Evolutionary conservation across 179 eudicot species (phyloP), one percentile per base, ranked within the genome.

Genomic region (Spergularia azorica): DNA sequence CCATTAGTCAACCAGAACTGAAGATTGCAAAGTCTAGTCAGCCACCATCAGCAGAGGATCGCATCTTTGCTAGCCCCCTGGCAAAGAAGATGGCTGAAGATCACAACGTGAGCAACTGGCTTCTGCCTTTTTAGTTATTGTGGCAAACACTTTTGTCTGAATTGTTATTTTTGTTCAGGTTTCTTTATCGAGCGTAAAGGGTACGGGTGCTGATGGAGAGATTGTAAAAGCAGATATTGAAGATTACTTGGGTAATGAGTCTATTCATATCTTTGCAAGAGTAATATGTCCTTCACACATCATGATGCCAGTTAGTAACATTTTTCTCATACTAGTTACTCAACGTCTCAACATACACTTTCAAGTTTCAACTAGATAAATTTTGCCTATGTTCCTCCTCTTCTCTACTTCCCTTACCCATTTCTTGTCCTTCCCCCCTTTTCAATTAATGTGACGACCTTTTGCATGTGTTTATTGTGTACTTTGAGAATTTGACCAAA

Each of bases 21-120:
- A 86, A 87, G 71, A 67, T 63, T 73, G 66, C 88, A 9, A 86
- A 84, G 71, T 85, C 93, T 41, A 74, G 87, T 78, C 85, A 84
- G 70, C 70, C 84, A 63, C 71, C 92, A 69, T 51, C 89, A 17
- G 17, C 87, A 32, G 96, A 84, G 74, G 91, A 88, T 79, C 97
- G 98, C 72, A 78, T 95, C 77, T 95, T 93, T 84, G 95, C 94
- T 78, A 93, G 99, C 82, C 99, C 99, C 79, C 92, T 93, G 75
- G 97, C 99, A 65, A 84, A 86, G 86, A 93, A 89, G 83, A 81
- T 93, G 83, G 99, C 99, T 54, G 95, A 95, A 89, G 99, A 95
- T 73, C 76, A 90, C 83, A 88, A 89, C 51, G 99, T 95, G 79
- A 72, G 76, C 67, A 61, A 52, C 46, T 60, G 39, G 63, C 32